phyloP scores from a whole-genome alignment of 257 asterid genomes.

The Dorcoceras hygrometricum region DNA sequence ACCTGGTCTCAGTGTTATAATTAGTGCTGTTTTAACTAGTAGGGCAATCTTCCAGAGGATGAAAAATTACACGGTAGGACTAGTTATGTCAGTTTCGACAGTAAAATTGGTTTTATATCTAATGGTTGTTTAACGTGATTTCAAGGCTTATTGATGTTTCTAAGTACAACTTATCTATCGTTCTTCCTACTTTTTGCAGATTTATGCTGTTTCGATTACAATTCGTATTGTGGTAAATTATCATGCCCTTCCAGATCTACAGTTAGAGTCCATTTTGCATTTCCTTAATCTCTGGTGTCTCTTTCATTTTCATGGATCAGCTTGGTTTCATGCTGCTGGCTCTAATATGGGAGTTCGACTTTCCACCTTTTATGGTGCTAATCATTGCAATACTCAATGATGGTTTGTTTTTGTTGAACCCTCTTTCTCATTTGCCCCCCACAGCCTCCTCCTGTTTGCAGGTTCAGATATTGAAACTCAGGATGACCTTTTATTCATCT shows the following conservation, averaged over 20 bases:
- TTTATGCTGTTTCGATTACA: constrained; percentile 64
- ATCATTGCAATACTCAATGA: constrained; percentile 31
- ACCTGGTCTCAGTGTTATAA: constrained; percentile 95
- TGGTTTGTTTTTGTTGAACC: constrained; percentile 23
- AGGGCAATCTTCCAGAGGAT: constrained; percentile 96
- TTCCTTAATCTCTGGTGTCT: too few relatives aligned
- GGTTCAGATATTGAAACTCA: too few relatives aligned
- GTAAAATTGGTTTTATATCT: background rate
- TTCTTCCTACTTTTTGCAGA: constrained; percentile 32
- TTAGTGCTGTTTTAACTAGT: constrained; percentile 94
- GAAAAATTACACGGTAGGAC: constrained; percentile 83
- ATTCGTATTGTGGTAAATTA: constrained; percentile 59
- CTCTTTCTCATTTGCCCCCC: background rate
- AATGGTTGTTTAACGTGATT: too few relatives aligned
- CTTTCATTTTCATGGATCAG: constrained; percentile 4
- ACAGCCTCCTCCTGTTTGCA: too few relatives aligned
- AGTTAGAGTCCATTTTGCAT: background rate
- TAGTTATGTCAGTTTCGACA: background rate
- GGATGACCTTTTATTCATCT: too few relatives aligned
- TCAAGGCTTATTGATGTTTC: constrained; percentile 20
- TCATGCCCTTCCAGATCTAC: background rate
- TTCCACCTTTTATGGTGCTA: constrained; percentile 34
- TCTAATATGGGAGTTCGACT: constrained; percentile 28
- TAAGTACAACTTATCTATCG: background rate
- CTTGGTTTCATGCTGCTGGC: constrained; percentile 33